phyloP scores from a whole-genome alignment of 2,329 filamentous ascomycete genomes.

The Arthrobotrys pseudoclavata region DNA sequence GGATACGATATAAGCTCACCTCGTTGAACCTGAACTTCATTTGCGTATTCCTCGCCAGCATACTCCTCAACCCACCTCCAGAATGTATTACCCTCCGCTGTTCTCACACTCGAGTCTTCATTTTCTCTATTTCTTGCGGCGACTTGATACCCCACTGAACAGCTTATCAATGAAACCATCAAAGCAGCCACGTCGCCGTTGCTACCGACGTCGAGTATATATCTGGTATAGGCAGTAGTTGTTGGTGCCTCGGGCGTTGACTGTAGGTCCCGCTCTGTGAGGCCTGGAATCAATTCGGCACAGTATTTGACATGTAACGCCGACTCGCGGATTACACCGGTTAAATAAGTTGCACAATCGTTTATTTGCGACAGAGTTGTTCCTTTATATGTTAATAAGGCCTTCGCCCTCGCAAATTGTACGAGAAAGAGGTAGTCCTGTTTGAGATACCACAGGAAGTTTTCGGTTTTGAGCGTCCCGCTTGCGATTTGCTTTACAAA shows the following conservation, averaged over 20 bases:
- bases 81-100: conserved; percentile 78
- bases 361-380: conserved; percentile 79
- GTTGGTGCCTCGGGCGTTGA: conserved; percentile 76
- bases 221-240: conserved; percentile 86
- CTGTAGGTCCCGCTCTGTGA: conserved; percentile 80
- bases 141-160: conserved; percentile 87
- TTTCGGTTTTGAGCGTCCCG: conserved; percentile 79
- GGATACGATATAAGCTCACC: conserved; percentile 69
- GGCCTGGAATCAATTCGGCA: conserved; percentile 75
- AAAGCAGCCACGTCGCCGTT: conserved; percentile 89
- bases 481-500: conserved; percentile 84
- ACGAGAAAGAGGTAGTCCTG: conserved; percentile 94
- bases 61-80: conserved; percentile 95
- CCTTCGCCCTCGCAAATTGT: conserved; percentile 89
- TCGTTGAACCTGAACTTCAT: conserved; percentile 78
- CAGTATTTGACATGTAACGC: conserved; percentile 86
- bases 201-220: conserved; percentile 88
- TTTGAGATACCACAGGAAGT: conserved; percentile 88
- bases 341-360: conserved; percentile 77
- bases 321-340: conserved; percentile 84
- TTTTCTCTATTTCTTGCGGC: conserved; percentile 79
- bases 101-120: conserved; percentile 66
- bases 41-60: conserved; percentile 80
- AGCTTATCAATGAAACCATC: conserved; percentile 86
- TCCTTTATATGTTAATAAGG: conserved; percentile 86